Evolutionary conservation across 2,329 filamentous ascomycete genomes (phyloP), one percentile per base, ranked within the genome.

Genomic region (Ceratocystis albifundus): DNA sequence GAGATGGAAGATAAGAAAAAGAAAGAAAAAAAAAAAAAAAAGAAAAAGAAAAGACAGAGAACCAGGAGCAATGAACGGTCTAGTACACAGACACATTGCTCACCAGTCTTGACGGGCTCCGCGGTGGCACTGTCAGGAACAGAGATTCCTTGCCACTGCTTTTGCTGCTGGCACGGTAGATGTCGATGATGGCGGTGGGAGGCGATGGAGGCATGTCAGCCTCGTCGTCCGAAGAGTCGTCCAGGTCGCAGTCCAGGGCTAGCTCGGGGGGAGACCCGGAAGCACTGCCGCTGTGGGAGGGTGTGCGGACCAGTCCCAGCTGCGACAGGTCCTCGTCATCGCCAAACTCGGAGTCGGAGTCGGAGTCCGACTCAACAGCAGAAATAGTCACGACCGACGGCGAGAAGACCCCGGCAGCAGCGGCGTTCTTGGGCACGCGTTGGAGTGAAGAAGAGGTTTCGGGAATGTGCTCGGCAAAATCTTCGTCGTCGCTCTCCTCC

Each of bases 181-280:
- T 62, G 8, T 68, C 66, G 1, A 66, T 22, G 22, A 80, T 74
- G 32, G 81, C 74, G 25, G 79, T 78, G 55, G 84, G 82, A 46
- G 87, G 87, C 68, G 87, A 89, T 22, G 86, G 87, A 6, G 88
- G 88, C 84, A 89, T 84, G 61, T 80, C 77, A 70, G 89, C 55
- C 76, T 91, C 88, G 71, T 90, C 88, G 67, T 84, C 86, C 1
- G 84, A 85, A 69, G 87, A 87, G 44, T 79, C 82, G 73, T 90
- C 88, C 69, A 84, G 80, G 73, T 90, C 88, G 69, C 84, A 80
- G 75, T 90, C 87, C 71, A 85, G 78, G 70, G 86, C 81, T 67
- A 90, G 83, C 74, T 89, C 88, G 7, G 88, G 88, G 64, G 88
- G 82, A 65, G 85, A 84, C 72, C 76, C 82, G 72, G 79, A 79